Evolutionary conservation across 1,284 basidiomycete genomes (phyloP), one percentile per base, ranked within the genome.

Genomic region (Papiliotrema fonsecae): DNA sequence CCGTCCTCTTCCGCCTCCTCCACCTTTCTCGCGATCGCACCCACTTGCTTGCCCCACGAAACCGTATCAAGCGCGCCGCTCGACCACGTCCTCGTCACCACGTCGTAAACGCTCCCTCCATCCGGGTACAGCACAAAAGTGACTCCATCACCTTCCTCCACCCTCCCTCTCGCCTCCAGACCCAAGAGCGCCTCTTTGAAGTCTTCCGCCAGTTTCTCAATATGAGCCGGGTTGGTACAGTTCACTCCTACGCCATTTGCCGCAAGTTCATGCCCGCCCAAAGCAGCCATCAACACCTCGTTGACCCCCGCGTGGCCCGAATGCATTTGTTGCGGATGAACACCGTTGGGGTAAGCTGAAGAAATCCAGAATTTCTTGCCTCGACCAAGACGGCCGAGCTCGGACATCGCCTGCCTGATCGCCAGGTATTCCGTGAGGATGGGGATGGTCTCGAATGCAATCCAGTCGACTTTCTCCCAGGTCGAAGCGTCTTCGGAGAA

Each of bases 401-500:
- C 50, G 7, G 54, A 62, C 70, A 89, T 79, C 0, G 86, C 86
- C 14, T 72, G 70, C 38, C 86, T 75, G 49, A 90, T 82, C 1
- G 83, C 86, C 10, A 63, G 69, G 4, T 85, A 76, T 69, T 91
- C 88, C 22, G 81, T 71, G 13, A 80, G 63, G 0, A 87, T 74
- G 0, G 88, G 86, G 3, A 89, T 74, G 0, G 87, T 90, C 76
- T 90, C 88, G 64, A 90, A 89, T 7, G 85, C 85, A 42, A 90
- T 62, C 53, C 77, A 78, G 48, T 84, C 81, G 46, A 90, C 71
- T 9, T 63, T 63, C 24, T 65, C 56, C 87, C 86, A 90, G 0
- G 74, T 73, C 19, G 75, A 69, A 45, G 82, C 73, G 28, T 71
- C 57, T 4, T 64, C 58, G 0, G 80, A 76, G 60, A 83, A 85